phyloP scores from a whole-genome alignment of 306 rosid genomes.

The Inga laurina region DNA sequence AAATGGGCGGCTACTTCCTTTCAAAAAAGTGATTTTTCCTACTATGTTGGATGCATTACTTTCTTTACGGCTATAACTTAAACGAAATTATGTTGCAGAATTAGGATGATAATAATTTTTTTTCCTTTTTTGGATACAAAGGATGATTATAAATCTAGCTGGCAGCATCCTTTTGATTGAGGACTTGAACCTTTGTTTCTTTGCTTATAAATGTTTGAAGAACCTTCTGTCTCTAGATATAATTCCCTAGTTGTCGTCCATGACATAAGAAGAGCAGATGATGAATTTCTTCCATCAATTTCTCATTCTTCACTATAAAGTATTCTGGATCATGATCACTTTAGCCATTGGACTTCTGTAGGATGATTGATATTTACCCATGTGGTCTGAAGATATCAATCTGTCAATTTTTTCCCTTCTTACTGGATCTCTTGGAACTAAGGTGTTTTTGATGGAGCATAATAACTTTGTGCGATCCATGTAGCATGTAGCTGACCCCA shows the following conservation, averaged over 20 bases:
- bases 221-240: background rate
- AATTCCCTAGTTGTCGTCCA: background rate
- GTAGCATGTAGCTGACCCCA: no score
- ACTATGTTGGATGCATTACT: background rate
- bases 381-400: background rate
- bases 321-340: background rate
- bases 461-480: rapidly evolving
- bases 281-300: background rate
- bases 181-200: background rate
- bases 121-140: no score
- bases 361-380: background rate
- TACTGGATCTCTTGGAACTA: background rate
- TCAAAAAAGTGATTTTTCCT: constrained; percentile 54
- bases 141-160: background rate
- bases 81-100: background rate
- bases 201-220: background rate
- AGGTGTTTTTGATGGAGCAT: no score
- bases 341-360: background rate
- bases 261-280: background rate
- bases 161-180: background rate
- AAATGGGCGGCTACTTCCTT: constrained; percentile 58
- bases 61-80: constrained; percentile 1
- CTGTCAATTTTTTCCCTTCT: background rate
- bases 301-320: background rate
- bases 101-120: background rate